Conservation (phyloP, 2,329 filamentous ascomycete species). For the Onygenales sp. region DNA sequence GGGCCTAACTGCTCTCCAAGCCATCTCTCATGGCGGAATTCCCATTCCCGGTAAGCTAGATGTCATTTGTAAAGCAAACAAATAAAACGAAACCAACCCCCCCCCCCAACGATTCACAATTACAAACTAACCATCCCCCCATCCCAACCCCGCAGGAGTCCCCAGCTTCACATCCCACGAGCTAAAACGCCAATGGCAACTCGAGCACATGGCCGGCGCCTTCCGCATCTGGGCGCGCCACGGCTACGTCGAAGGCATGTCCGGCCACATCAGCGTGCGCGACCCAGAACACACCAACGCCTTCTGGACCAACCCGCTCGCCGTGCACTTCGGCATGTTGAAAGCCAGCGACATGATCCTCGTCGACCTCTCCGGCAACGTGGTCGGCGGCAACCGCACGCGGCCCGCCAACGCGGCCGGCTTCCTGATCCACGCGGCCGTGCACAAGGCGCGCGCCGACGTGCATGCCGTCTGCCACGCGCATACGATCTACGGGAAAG, state of each 20-base stretch:
- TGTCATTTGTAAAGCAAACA: neutral
- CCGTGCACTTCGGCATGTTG: conserved; percentile 37
- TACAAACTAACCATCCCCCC: neutral
- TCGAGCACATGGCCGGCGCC: conserved; percentile 37
- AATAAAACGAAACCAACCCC: neutral
- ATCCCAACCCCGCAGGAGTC: conserved; percentile 8
- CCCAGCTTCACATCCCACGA: conserved; percentile 23
- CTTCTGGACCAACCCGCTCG: conserved; percentile 29
- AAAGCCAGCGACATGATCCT: conserved; percentile 36
- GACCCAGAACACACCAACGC: conserved; percentile 8
- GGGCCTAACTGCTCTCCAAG: conserved; percentile 15
- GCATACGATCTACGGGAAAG: conserved; percentile 38
- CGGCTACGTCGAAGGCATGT: conserved; percentile 39
- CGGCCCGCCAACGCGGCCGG: conserved; percentile 38
- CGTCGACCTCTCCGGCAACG: conserved; percentile 31
- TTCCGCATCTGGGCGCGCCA: conserved; percentile 41
- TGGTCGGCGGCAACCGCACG: conserved; percentile 6
- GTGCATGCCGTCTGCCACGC: conserved; percentile 38
- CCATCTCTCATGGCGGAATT: conserved; percentile 17
- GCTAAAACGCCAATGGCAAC: conserved; percentile 26
- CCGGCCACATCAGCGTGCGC: conserved; percentile 38
- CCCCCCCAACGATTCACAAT: neutral
- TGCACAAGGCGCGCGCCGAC: conserved; percentile 47
- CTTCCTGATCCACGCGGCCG: conserved; percentile 38
- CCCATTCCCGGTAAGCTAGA: conserved; percentile 6